Conservation (phyloP, 768 basidiomycete species). For the Boletellus emodensis region DNA sequence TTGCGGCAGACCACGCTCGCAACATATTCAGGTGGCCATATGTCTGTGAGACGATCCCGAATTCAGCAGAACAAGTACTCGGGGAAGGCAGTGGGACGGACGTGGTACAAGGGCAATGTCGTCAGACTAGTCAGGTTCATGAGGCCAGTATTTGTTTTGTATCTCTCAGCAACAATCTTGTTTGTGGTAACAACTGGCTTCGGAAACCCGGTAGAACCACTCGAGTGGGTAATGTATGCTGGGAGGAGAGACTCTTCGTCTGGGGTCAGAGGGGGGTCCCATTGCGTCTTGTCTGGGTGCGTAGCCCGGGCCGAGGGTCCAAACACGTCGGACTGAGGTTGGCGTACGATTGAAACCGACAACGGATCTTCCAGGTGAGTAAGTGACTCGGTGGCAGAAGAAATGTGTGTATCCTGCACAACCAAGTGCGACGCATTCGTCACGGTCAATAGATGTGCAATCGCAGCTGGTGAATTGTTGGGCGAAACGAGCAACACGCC, state of each 20-base stretch:
- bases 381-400: conserved; percentile 17
- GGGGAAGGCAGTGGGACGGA: conserved; percentile 10
- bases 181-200: conserved; percentile 40
- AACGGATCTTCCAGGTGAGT: conserved; percentile 14
- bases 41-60: neutral
- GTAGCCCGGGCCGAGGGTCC: conserved; percentile 12
- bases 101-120: conserved; percentile 31
- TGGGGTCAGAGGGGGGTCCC: conserved; percentile 19
- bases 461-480: conserved; percentile 45
- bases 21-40: conserved; percentile 30
- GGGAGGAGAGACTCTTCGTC: conserved; percentile 21
- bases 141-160: conserved; percentile 28
- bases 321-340: conserved; percentile 20
- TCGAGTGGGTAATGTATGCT: conserved; percentile 26
- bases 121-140: conserved; percentile 1
- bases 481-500: conserved; percentile 37
- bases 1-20: conserved; percentile 40
- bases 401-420: conserved; percentile 14
- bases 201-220: conserved; percentile 43
- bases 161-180: conserved; percentile 33
- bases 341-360: conserved; percentile 21
- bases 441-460: conserved; percentile 39
- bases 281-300: conserved; percentile 20
- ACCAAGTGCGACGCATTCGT: conserved; percentile 22
- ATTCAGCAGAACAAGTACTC: neutral